Conservation (phyloP, 2,329 filamentous ascomycete species). For the Fusarium sp. region DNA sequence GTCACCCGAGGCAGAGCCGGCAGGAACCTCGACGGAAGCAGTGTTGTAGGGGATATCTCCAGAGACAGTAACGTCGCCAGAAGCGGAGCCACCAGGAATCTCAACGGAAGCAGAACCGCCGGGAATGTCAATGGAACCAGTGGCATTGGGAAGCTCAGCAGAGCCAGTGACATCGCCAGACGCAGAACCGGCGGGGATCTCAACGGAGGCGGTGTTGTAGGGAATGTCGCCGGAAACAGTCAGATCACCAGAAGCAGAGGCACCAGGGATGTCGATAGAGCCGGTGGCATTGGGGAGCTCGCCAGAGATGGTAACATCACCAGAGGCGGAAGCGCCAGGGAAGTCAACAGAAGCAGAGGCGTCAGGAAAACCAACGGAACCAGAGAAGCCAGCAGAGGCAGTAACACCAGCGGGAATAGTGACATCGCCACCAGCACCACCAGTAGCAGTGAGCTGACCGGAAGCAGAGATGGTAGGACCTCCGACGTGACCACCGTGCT, state of each 20-base stretch:
- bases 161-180: conserved; percentile 18
- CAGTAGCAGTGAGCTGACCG: conserved; percentile 31
- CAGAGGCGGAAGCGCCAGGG: conserved; percentile 11
- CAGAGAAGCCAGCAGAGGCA: conserved; percentile 22
- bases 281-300: conserved; percentile 1
- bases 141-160: conserved; percentile 5
- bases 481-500: conserved; percentile 16
- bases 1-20: neutral
- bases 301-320: conserved; percentile 15
- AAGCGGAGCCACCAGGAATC: neutral
- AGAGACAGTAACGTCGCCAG: neutral
- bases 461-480: conserved; percentile 36
- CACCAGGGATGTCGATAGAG: neutral
- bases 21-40: neutral
- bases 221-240: neutral
- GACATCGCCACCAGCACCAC: conserved; percentile 10
- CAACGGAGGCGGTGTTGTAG: neutral
- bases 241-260: neutral
- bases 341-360: conserved; percentile 9
- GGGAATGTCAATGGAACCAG: neutral
- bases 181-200: neutral
- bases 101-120: neutral
- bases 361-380: conserved; percentile 7
- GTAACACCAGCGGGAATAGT: conserved; percentile 28
- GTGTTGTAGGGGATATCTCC: neutral